A percentile compares a stretch with the other conserved stretches of the same genome.
phyloP scores from a whole-genome alignment of 2,329 filamentous ascomycete genomes.

The Verticillium dahliae region DNA sequence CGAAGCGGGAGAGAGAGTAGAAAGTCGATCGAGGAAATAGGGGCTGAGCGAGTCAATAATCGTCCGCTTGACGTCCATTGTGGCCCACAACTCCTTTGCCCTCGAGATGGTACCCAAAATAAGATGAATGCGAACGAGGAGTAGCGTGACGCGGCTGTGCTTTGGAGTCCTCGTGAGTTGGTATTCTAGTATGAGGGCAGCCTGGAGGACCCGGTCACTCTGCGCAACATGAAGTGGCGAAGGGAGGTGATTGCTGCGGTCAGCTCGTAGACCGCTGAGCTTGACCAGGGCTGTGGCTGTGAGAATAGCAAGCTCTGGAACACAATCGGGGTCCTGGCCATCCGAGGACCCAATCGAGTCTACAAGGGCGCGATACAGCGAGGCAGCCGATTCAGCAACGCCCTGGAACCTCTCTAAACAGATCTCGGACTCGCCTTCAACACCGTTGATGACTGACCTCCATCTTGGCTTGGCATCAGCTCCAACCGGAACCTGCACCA shows the following conservation, averaged over 20 bases:
- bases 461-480: slow-evolving; percentile 8
- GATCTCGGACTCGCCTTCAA: background rate
- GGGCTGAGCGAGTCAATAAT: slow-evolving; percentile 51
- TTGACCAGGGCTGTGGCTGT: slow-evolving; percentile 26
- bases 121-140: slow-evolving; percentile 46
- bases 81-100: slow-evolving; percentile 41
- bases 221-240: slow-evolving; percentile 13
- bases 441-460: slow-evolving; percentile 7
- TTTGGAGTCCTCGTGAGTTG: slow-evolving; percentile 38
- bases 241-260: background rate
- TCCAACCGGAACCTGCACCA: slow-evolving; percentile 12
- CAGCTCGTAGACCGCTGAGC: slow-evolving; percentile 7
- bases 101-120: slow-evolving; percentile 41
- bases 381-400: slow-evolving; percentile 7
- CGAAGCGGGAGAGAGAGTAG: slow-evolving; percentile 39
- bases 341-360: background rate
- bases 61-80: slow-evolving; percentile 48
- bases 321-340: slow-evolving; percentile 4
- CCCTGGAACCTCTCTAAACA: slow-evolving; percentile 5
- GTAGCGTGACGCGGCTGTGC: slow-evolving; percentile 38
- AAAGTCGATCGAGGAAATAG: slow-evolving; percentile 49
- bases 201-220: slow-evolving; percentile 35
- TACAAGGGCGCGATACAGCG: slow-evolving; percentile 7
- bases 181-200: slow-evolving; percentile 41
- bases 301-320: slow-evolving; percentile 27